Evolutionary conservation across 192 early-diverging fungal species (phyloP), one percentile per base, ranked within the genome.

Genomic region (Oehlia diaphana): DNA sequence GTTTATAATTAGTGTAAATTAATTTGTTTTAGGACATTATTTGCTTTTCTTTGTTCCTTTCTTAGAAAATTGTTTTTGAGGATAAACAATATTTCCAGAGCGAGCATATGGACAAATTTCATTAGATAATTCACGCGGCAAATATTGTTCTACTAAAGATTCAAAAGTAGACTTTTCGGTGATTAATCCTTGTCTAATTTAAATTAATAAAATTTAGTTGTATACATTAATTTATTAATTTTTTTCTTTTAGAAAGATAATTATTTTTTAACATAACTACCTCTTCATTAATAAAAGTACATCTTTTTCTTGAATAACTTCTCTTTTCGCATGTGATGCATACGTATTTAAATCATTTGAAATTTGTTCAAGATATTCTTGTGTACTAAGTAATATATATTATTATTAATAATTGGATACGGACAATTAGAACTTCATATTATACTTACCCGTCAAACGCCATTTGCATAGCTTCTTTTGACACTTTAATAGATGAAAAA

Each of bases 321-420:
- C 53, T 21, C 79, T 37, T 16, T 64, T 62, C 35, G 58, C 68
- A 61, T 79, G 66, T 8, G 42, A 39, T 3, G 82, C 70, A 72
- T 75, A 71, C 31, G 37, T 39, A 19, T 49, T 58, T 19, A 83
- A 64, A 49, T 77, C 74, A 19, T 63, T 58, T 26, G 82, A 31
- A 42, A 72, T 62, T 70, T 83, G 82, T 12, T 80, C 82, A 67
- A 83, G 80, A 26, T 80, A 83, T 63, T 63, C 23, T n/a, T 83
- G 79, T 21, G 82, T 68, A 21, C 82, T 83, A 31, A 23, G 16
- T 9, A 21, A 31, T 62, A 76, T 21, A 37, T n/a, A n/a, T 37
- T 63, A 76, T 76, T 7, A 61, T 35, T 37, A 26, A 4, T 58
- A 26, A n/a, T 74, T 8, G 3, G 14, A 39, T 47, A 47, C 2